Evolutionary conservation across 495 filamentous ascomycete species (phyloP), one percentile per base, ranked within the genome.

Genomic region (Podospora sp.): DNA sequence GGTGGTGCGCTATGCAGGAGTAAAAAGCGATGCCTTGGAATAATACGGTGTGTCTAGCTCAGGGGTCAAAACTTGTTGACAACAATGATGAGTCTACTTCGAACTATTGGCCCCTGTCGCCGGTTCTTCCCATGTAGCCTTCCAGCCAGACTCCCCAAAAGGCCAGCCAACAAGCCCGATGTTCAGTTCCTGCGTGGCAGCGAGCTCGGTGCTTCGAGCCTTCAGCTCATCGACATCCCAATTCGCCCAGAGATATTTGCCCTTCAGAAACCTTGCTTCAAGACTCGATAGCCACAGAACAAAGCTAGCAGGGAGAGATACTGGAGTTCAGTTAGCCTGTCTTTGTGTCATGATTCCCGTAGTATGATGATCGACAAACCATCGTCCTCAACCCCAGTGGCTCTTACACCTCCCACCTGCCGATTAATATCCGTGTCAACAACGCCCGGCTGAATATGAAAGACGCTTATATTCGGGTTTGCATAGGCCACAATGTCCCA

Each of bases 161-260:
- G 52, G 52, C 52, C 52, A 55, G 2, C 52, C 52, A 2, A 22
- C 52, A 11, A 55, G 24, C 3, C 8, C 52, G 12, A 55, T 55
- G n/a, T 55, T 55, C 52, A 55, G 52, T 12, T 55, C 3, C n/a
- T 11, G 20, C 2, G 3, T 21, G 1, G 20, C 24, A 11, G 14
- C 16, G 29, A 60, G 25, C 29, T 60, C 57, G 2, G n/a, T 25
- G 1, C 8, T 26, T 14, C 56, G 21, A 27, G 24, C 56, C 27
- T 29, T 59, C 8, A 59, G 56, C 18, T 59, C 56, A 20, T 59
- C 24, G 7, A 35, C 25, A 22, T 59, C 56, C 56, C 56, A 59
- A 22, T 33, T 59, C 8, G 56, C 56, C 25, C 56, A 59, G 16
- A 59, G 24, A 35, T 25, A 59, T 22, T 59, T 60, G 26, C 57